Evolutionary conservation across 208 protist genomes (phyloP), one percentile per base, ranked within the genome.

Genomic region (Blechomonas ayalai): DNA sequence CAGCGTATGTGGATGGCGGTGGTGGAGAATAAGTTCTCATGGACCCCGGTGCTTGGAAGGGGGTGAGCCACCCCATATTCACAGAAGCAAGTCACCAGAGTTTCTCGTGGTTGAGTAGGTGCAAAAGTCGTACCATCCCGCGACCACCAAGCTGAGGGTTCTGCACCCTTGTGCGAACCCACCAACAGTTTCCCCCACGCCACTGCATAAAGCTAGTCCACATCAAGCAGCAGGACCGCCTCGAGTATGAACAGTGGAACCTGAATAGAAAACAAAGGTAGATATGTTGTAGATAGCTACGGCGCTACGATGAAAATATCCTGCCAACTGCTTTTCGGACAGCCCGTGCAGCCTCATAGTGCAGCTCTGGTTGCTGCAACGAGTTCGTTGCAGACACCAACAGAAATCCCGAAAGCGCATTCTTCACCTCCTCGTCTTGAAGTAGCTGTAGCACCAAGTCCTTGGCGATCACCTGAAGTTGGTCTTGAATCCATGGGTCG

Each of bases 401-500:
- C 5, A 94, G 56, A 9, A 84, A 82, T 16, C 60, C 27, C 10
- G 82, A 70, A 18, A 94, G 64, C 12, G 55, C 68, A 13, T 42
- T 36, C 46, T 80, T 72, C 13, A 91, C 52, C 8, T 72, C 59
- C 0, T 51, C 58, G 48, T 83, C 69, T 16, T 63, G 41, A 20
- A 94, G 65, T 24, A 94, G 59, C 28, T 54, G 65, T 5, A 71
- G 62, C 32, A 74, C 70, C 43, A 87, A 72, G 28, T 90, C 77
- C 40, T 80, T 83, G 7, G 79, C 80, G 37, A 94, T 85, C 4
- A 48, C 34, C 16, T 86, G 76, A 20, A 94, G 40, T 42, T 94
- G 79, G 23, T 91, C 86, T 37, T 82, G 65, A 32, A 91, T 80
- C 82, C 82, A 94, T 10, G 76, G 75, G 41, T 91, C 82, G 15